Evolutionary conservation across 2,329 filamentous ascomycete genomes (phyloP).

Genomic region (Parastagonospora nodorum): DNA sequence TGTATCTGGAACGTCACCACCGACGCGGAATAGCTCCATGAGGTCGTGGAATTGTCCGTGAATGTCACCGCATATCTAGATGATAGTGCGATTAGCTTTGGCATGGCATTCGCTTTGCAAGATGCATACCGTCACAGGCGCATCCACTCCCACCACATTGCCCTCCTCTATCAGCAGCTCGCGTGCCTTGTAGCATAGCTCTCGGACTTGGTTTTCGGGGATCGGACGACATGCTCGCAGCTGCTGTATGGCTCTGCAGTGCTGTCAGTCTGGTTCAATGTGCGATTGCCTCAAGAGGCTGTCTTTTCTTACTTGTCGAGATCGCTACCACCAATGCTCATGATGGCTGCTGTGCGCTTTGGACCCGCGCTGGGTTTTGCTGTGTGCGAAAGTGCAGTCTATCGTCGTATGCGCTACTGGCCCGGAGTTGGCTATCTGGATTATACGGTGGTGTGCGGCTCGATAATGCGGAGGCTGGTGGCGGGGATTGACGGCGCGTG

Average conservation of each 20-base stretch:
- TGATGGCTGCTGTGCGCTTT: conserved; percentile 19
- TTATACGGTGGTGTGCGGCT: background rate
- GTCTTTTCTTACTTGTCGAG: conserved; percentile 74
- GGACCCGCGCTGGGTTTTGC: conserved; percentile 15
- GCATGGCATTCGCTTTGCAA: background rate
- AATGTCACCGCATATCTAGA: conserved; percentile 77
- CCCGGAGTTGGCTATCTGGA: too few relatives aligned
- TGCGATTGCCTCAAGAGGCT: conserved; percentile 10
- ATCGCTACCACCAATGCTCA: conserved; percentile 74
- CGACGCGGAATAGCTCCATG: conserved; percentile 95
- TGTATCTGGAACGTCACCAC: conserved; percentile 90
- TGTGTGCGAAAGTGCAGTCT: background rate
- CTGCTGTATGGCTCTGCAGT: conserved; percentile 83
- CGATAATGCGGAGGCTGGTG: conserved; percentile 1
- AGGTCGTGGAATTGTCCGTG: conserved; percentile 96
- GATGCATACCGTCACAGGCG: conserved; percentile 79
- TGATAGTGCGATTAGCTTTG: conserved; percentile 4
- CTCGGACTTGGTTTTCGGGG: conserved; percentile 90
- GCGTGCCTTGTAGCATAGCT: conserved; percentile 95
- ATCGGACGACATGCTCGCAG: conserved; percentile 95
- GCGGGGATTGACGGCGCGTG: background rate
- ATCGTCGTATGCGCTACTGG: background rate
- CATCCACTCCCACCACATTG: conserved; percentile 93
- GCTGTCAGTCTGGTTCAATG: conserved; percentile 15
- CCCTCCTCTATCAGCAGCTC: conserved; percentile 97